Percentiles rank a stretch among this genome's conserved stretches.
Evolutionary conservation across 371 early-diverging fungal genomes (phyloP).

Genomic region (Apophysomyces variabilis): DNA sequence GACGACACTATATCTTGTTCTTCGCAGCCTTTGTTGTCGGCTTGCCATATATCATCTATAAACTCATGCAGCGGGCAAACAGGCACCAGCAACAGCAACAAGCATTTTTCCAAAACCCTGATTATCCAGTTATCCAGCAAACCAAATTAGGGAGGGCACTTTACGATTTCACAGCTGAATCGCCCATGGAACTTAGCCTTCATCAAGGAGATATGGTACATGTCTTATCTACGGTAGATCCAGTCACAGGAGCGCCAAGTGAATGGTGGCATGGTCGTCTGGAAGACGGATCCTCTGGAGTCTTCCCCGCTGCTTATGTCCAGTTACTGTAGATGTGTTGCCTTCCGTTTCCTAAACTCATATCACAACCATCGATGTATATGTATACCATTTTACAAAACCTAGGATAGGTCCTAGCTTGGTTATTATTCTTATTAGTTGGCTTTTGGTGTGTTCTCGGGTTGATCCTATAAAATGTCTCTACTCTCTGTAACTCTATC

Average conservation of each 20-base stretch:
- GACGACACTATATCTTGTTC: conserved; percentile 72
- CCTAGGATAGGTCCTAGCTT: neutral
- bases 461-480: too few relatives aligned
- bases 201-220: conserved; percentile 89
- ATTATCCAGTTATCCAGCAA: neutral
- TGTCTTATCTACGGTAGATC: conserved; percentile 76
- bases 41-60: conserved; percentile 88
- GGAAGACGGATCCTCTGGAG: conserved; percentile 81
- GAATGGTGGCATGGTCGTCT: conserved; percentile 94
- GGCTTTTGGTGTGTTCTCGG: too few relatives aligned
- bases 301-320: conserved; percentile 93
- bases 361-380: neutral
- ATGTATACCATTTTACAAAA: neutral
- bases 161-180: conserved; percentile 82
- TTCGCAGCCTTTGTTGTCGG: conserved; percentile 86
- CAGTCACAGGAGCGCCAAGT: conserved; percentile 68
- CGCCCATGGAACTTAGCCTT: conserved; percentile 80
- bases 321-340: neutral
- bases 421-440: too few relatives aligned
- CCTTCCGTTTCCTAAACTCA: neutral
- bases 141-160: conserved; percentile 78
- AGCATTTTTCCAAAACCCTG: conserved; percentile 35
- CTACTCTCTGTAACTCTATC: too few relatives aligned
- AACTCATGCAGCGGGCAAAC: conserved; percentile 64
- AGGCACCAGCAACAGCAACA: conserved; percentile 57